Percentiles rank a stretch among this genome's conserved stretches.
phyloP scores from a whole-genome alignment of 1,284 basidiomycete species.

The Trametes versicolor region DNA sequence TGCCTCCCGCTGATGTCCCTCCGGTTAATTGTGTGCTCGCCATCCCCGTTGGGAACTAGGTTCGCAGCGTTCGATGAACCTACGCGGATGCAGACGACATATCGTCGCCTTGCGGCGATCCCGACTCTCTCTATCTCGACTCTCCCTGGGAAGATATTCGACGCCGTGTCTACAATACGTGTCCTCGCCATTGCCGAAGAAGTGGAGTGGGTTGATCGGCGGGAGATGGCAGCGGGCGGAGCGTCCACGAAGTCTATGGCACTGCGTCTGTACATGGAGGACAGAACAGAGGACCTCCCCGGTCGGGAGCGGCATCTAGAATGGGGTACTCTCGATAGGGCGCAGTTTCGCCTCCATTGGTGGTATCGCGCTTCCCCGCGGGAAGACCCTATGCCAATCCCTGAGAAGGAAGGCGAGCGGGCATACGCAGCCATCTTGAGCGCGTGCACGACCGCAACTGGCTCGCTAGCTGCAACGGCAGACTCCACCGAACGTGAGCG shows the following conservation, averaged over 20 bases:
- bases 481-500: background rate
- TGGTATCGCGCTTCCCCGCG: background rate
- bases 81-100: background rate
- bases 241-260: background rate
- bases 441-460: background rate
- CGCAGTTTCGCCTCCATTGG: background rate
- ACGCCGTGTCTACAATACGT: background rate
- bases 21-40: background rate
- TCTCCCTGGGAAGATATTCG: background rate
- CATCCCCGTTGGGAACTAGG: no score
- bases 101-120: background rate
- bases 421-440: background rate
- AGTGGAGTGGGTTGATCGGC: background rate
- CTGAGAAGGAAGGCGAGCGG: conserved; percentile 2
- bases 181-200: conserved; percentile 6
- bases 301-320: background rate
- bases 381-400: background rate
- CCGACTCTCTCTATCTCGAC: no score
- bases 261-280: background rate
- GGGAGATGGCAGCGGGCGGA: background rate
- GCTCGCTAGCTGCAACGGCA: background rate
- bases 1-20: background rate
- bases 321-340: background rate
- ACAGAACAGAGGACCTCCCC: background rate
- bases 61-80: no score